Conservation (phyloP, 306 rosid genomes). For the Cyamopsis tetragonoloba region DNA sequence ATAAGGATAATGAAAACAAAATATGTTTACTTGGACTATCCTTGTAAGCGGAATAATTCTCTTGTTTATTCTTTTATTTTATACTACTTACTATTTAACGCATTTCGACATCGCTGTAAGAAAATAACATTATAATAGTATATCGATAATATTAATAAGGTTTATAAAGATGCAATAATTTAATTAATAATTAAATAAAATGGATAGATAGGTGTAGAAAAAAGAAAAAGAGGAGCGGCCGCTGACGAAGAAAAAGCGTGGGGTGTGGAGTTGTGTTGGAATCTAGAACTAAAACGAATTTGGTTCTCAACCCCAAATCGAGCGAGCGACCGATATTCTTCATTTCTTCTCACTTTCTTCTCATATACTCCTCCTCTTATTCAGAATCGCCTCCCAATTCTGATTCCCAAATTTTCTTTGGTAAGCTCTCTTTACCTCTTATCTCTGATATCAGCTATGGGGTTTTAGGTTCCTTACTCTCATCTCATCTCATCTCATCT, state of each 20-base stretch:
- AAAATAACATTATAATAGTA: no score
- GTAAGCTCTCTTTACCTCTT: background rate
- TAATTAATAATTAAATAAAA: background rate
- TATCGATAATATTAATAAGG: no score
- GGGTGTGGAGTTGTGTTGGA: background rate
- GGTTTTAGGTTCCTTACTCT: slow-evolving; percentile 9
- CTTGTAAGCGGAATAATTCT: no score
- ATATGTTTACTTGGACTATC: no score
- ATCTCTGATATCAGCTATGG: background rate
- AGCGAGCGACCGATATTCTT: background rate
- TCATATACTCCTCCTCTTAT: no score
- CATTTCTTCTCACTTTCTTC: background rate
- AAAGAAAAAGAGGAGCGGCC: background rate
- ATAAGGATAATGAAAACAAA: background rate
- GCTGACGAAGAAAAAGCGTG: background rate
- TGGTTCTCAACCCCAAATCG: background rate
- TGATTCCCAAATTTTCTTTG: background rate
- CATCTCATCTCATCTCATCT: no score
- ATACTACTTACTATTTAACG: no score
- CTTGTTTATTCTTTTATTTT: no score
- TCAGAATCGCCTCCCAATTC: background rate
- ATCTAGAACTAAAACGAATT: background rate
- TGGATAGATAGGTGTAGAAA: background rate
- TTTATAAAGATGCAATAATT: no score
- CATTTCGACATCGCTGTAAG: background rate